Percentiles rank a stretch among this genome's conserved stretches.
phyloP scores from a whole-genome alignment of 2,329 filamentous ascomycete genomes.

The Phyllosticta citrichinensis region DNA sequence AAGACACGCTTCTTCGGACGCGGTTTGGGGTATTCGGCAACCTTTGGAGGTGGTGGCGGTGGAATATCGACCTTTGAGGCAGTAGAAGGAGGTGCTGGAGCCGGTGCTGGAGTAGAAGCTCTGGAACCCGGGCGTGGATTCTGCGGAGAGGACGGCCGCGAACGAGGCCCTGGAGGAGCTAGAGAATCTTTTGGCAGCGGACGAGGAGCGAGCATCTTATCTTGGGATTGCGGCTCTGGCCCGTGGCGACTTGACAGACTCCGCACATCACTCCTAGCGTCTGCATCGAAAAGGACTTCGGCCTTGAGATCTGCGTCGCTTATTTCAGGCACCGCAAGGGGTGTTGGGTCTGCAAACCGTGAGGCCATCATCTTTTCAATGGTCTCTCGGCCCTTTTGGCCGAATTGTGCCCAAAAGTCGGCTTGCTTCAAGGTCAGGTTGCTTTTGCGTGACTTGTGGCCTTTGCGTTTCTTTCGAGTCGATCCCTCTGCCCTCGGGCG shows the following conservation, averaged over 20 bases:
- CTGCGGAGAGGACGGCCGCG: background rate
- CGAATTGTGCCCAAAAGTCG: constrained; percentile 38
- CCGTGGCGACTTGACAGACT: constrained; percentile 3
- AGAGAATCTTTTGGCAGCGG: constrained; percentile 10
- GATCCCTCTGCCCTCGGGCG: background rate
- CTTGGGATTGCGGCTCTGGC: background rate
- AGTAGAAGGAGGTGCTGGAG: background rate
- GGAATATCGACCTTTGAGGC: background rate
- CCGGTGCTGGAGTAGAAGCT: background rate
- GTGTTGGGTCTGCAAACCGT: constrained; percentile 25
- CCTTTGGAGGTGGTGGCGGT: background rate
- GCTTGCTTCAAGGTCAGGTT: constrained; percentile 42
- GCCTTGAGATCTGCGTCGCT: constrained; percentile 1
- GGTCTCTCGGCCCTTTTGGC: constrained; percentile 26
- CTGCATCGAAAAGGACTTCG: constrained; percentile 5
- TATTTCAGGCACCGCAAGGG: background rate
- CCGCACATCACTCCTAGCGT: constrained; percentile 5
- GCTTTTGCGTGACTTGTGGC: constrained; percentile 33
- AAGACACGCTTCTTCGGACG: constrained; percentile 31
- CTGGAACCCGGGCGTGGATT: background rate
- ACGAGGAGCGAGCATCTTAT: background rate
- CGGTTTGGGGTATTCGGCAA: background rate
- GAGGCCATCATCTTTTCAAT: constrained; percentile 32
- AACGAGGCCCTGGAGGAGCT: constrained; percentile 21
- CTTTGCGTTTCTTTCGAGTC: constrained; percentile 13